Percentiles rank a stretch among this genome's conserved stretches.
These are phyloP conservation scores for Eimeria maxima DNA, from an alignment of 169 alveolate genomes.

Conservation along the genomic window DNA sequence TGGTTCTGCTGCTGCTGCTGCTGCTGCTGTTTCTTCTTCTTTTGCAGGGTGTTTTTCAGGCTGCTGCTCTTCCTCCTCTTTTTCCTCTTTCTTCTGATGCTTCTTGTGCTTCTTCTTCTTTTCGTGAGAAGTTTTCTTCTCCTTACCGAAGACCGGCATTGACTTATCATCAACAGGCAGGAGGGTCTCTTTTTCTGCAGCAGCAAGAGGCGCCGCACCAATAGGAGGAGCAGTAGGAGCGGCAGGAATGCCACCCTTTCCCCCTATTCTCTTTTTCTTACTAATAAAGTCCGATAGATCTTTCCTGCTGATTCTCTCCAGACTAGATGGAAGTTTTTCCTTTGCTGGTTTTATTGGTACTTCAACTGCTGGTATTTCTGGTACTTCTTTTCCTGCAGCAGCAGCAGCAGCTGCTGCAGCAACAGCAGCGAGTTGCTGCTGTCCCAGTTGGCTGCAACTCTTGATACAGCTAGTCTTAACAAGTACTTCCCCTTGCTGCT, in stretches of 20 bases:
- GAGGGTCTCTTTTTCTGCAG: constrained; percentile 15
- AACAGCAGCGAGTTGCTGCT: background rate
- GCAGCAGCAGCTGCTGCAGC: background rate
- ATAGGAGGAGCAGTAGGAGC: background rate
- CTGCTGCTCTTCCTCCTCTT: background rate
- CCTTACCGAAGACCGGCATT: constrained; percentile 13
- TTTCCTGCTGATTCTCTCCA: background rate
- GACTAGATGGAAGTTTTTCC: background rate
- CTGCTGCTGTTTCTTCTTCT: constrained; percentile 11
- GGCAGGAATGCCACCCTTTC: background rate
- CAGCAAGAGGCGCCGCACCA: background rate
- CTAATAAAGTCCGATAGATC: background rate
- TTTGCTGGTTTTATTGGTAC: background rate
- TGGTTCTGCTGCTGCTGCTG: background rate
- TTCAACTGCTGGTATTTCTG: background rate
- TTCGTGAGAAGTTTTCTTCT: background rate
- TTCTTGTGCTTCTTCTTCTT: background rate
- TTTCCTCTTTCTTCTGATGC: background rate
- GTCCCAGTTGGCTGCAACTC: constrained; percentile 71
- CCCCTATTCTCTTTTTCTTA: background rate
- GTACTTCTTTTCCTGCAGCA: background rate
- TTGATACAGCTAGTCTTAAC: constrained; percentile 60
- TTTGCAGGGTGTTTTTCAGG: background rate
- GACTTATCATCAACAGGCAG: constrained; percentile 33
- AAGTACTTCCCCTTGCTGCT: background rate